Conservation (phyloP, 306 rosid species). For the Erythrophleum fordii region DNA sequence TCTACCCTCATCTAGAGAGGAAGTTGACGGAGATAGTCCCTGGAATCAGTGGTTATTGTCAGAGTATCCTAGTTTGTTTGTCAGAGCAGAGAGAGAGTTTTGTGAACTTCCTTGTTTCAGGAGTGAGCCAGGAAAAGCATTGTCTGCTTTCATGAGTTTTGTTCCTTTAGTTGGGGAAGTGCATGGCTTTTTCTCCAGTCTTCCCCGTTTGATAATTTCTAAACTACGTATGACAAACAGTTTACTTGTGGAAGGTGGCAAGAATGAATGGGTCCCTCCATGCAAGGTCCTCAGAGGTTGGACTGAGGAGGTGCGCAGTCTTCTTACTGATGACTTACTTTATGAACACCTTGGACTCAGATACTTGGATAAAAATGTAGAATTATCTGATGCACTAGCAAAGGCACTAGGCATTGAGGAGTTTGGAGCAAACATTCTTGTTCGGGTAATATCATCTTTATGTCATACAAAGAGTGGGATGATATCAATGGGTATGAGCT, state of each 20-base stretch:
- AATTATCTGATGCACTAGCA: slow-evolving; percentile 69
- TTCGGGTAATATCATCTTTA: slow-evolving; percentile 62
- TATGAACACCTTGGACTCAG: slow-evolving; percentile 81
- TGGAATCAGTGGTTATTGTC: slow-evolving; percentile 97
- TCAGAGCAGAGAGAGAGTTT: slow-evolving; percentile 72
- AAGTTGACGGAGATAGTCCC: slow-evolving; percentile 94
- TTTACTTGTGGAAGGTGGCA: slow-evolving; percentile 76
- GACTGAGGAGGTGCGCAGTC: slow-evolving; percentile 68
- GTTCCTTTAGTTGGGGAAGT: slow-evolving; percentile 94
- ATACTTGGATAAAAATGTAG: slow-evolving; percentile 68
- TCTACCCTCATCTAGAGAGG: slow-evolving; percentile 99
- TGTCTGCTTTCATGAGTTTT: slow-evolving; percentile 88
- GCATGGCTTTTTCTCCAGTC: slow-evolving; percentile 90
- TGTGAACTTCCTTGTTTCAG: slow-evolving; percentile 79
- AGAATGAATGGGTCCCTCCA: slow-evolving; percentile 78
- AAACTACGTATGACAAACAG: slow-evolving; percentile 76
- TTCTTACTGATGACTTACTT: slow-evolving; percentile 74
- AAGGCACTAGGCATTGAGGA: slow-evolving; percentile 83
- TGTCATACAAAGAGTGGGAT: slow-evolving; percentile 53
- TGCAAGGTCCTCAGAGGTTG: slow-evolving; percentile 91
- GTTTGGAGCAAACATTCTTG: slow-evolving; percentile 76
- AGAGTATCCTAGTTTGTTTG: slow-evolving; percentile 87
- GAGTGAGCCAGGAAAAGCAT: slow-evolving; percentile 79
- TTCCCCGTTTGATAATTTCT: slow-evolving; percentile 79
- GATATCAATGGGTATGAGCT: slow-evolving; percentile 63